A percentile compares a stretch with the other conserved stretches of the same genome.
Conservation (phyloP, 2,329 filamentous ascomycete genomes). For the Hypoxylon rubiginosum region DNA sequence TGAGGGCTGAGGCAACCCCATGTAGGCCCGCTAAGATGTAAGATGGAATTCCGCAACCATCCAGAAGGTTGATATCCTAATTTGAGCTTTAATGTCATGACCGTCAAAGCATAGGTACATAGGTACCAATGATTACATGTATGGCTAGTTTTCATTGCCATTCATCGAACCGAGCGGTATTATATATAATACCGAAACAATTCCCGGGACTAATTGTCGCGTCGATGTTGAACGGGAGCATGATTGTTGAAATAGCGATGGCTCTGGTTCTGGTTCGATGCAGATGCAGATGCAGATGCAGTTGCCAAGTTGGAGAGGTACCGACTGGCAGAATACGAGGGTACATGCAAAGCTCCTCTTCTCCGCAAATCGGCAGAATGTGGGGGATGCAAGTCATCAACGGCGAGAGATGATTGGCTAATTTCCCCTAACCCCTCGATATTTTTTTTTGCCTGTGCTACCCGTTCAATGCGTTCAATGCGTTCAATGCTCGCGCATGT, state of each 20-base stretch:
- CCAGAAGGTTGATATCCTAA: neutral
- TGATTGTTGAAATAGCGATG: neutral
- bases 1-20: neutral
- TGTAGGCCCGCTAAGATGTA: neutral
- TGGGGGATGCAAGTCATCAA: conserved; percentile 38
- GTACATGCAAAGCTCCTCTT: conserved; percentile 23
- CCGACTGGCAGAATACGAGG: neutral
- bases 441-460: conserved; percentile 33
- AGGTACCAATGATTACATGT: neutral
- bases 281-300: too few species aligned
- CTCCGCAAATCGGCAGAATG: conserved; percentile 50
- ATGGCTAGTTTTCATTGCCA: neutral
- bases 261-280: too few species aligned
- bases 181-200: neutral
- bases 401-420: conserved; percentile 18
- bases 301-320: neutral
- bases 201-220: neutral
- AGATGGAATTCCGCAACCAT: neutral
- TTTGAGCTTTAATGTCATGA: neutral
- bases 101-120: neutral
- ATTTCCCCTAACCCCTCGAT: conserved; percentile 36
- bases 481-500: conserved; percentile 2
- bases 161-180: neutral
- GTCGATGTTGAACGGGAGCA: neutral
- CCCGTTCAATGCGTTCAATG: conserved; percentile 21